Evolutionary conservation across 2,329 filamentous ascomycete genomes (phyloP), one percentile per base, ranked within the genome.

Genomic region (Cladophialophora exuberans): DNA sequence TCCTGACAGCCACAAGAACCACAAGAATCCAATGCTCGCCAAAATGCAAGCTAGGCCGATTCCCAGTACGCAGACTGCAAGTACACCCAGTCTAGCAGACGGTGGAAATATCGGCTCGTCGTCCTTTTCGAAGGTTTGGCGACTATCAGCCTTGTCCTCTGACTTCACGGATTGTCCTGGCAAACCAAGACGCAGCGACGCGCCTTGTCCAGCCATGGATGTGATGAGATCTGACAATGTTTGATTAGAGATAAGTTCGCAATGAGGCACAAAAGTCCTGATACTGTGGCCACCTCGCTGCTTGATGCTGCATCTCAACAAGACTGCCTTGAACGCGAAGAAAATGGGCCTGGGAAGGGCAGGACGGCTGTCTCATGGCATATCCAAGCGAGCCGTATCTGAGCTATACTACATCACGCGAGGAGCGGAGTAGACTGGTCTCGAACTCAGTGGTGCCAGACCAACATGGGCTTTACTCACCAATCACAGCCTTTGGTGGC

Each of bases 1-100:
- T 11, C 18, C 20, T 47, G 13, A 26, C 44, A 47, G 44, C 44
- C 44, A 47, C 28, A 47, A 20, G 28, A 47, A 47, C 44, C 44
- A 47, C 6, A 47, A 20, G 26, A 47, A 47, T 20, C 44, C 44
- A 9, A 47, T n/a, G 28, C 44, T 47, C 20, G 30, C 26, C 4
- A 47, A 10, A 26, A 47, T 47, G 44, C 17, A 33, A n/a, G 31
- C 28, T 3, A 47, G 44, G 6, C 44, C 44, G 10, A 47, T 47
- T 10, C 44, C 23, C n/a, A 47, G 44, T 13, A 30, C 23, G 20
- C 44, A 47, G 10, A 22, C 23, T 33, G 44, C 44, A 10, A 47
- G 44, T 6, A 47, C 6, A 15, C 44, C 44, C 3, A 47, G 26
- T 15, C 35, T 47, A 30, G 26, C 6, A 11, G 13, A 36, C 6